phyloP scores from a whole-genome alignment of 106 monocot genomes.

The Agapanthus africanus region DNA sequence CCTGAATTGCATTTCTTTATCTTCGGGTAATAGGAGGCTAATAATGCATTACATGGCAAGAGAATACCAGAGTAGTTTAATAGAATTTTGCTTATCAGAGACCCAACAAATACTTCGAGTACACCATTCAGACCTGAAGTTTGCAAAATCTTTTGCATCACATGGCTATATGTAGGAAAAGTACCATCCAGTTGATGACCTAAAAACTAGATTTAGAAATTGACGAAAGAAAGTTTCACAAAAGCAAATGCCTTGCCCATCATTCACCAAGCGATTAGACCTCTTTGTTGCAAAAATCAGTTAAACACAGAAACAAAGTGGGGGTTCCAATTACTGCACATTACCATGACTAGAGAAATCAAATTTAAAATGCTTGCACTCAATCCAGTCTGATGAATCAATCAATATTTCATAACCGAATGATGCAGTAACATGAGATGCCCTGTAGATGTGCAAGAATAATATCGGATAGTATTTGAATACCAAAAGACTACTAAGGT shows the following conservation, averaged over 20 bases:
- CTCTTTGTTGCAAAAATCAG: not conserved
- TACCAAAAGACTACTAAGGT: conserved; percentile 1
- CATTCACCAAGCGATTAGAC: too few species aligned
- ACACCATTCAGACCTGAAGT: too few species aligned
- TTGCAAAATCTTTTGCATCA: too few species aligned
- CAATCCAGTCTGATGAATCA: not conserved
- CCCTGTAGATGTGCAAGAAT: not conserved
- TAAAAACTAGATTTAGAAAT: too few species aligned
- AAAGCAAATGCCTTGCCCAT: too few species aligned
- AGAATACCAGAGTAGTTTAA: not conserved
- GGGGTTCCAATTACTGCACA: not conserved
- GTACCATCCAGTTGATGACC: not conserved
- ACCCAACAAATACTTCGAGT: too few species aligned
- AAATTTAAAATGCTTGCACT: not conserved
- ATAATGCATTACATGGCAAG: not conserved
- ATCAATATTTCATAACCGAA: not conserved
- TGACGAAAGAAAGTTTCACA: not conserved
- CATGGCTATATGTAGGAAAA: not conserved
- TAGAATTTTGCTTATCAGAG: too few species aligned
- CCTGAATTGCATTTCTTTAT: not conserved
- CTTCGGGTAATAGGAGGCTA: not conserved
- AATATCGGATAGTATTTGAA: conserved; percentile 4
- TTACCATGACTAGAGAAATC: not conserved
- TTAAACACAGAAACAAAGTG: not conserved
- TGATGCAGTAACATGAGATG: not conserved